phyloP scores from a whole-genome alignment of 2,329 filamentous ascomycete species.

The Monosporascus ibericus region DNA sequence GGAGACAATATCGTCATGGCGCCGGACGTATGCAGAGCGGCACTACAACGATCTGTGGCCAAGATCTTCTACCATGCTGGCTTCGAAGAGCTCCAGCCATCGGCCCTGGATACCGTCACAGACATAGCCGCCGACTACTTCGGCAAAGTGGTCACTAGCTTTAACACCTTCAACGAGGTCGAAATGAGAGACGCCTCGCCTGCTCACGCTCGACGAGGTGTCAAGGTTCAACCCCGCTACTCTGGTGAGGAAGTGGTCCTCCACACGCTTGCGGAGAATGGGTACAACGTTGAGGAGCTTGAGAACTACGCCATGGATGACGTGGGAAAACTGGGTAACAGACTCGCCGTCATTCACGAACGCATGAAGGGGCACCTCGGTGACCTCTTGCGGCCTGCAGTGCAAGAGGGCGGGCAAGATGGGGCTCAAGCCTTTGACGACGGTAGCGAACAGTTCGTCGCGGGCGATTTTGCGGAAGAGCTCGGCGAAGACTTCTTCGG shows the following conservation, averaged over 20 bases:
- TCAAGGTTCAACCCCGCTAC: constrained; percentile 57
- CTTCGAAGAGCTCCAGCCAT: constrained; percentile 95
- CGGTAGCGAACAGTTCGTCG: constrained; percentile 93
- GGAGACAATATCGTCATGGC: constrained; percentile 87
- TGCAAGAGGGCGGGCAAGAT: constrained; percentile 73
- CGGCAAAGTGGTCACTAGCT: constrained; percentile 69
- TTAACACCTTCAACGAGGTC: constrained; percentile 77
- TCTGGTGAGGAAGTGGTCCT: constrained; percentile 80
- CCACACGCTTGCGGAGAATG: constrained; percentile 79
- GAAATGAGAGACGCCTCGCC: constrained; percentile 62
- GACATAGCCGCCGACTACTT: constrained; percentile 90
- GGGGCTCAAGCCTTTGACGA: constrained; percentile 87
- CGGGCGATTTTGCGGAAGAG: constrained; percentile 95
- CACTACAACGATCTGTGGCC: constrained; percentile 82
- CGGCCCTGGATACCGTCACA: constrained; percentile 82
- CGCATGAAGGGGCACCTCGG: constrained; percentile 89
- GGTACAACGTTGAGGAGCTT: constrained; percentile 72
- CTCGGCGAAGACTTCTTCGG: constrained; percentile 99
- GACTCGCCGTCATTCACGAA: constrained; percentile 80
- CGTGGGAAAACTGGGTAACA: constrained; percentile 75
- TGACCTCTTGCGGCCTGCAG: constrained; percentile 86
- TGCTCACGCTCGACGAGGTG: constrained; percentile 31
- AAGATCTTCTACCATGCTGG: constrained; percentile 95
- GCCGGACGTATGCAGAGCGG: constrained; percentile 71
- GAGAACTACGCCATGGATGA: constrained; percentile 90